These are phyloP conservation scores for Marasmius fiardii DNA, from an alignment of 1,284 basidiomycete species.

Conservation along the genomic window DNA sequence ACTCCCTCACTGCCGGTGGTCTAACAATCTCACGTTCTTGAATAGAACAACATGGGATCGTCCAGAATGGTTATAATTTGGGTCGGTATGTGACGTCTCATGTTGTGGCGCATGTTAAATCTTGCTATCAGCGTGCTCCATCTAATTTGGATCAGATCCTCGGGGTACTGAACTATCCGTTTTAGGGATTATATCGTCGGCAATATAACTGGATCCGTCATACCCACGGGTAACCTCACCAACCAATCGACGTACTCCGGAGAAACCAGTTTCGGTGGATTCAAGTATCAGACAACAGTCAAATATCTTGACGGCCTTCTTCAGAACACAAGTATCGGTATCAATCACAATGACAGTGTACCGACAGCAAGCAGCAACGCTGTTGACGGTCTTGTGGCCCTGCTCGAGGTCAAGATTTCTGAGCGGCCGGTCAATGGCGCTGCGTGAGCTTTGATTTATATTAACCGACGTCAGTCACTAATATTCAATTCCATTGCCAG, in stretches of 20 bases:
- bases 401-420: conserved; percentile 74
- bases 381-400: conserved; percentile 82
- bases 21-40: conserved; percentile 17
- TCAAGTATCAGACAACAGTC: conserved; percentile 70
- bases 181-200: conserved; percentile 77
- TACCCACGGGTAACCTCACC: conserved; percentile 54
- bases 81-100: conserved; percentile 29
- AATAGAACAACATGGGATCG: conserved; percentile 38
- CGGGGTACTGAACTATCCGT: neutral
- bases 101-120: neutral
- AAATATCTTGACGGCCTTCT: conserved; percentile 68
- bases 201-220: conserved; percentile 62
- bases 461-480: neutral
- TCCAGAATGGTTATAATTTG: conserved; percentile 45
- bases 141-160: neutral
- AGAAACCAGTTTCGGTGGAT: conserved; percentile 52
- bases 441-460: neutral
- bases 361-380: conserved; percentile 54
- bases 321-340: conserved; percentile 62
- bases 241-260: conserved; percentile 59
- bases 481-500: neutral
- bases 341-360: conserved; percentile 78
- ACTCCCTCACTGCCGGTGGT: no score
- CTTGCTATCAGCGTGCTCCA: no score
- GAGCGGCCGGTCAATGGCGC: conserved; percentile 28